Evolutionary conservation across 139 green algal genomes (phyloP), one percentile per base, ranked within the genome.

Genomic region (Volvox reticuliferus): DNA sequence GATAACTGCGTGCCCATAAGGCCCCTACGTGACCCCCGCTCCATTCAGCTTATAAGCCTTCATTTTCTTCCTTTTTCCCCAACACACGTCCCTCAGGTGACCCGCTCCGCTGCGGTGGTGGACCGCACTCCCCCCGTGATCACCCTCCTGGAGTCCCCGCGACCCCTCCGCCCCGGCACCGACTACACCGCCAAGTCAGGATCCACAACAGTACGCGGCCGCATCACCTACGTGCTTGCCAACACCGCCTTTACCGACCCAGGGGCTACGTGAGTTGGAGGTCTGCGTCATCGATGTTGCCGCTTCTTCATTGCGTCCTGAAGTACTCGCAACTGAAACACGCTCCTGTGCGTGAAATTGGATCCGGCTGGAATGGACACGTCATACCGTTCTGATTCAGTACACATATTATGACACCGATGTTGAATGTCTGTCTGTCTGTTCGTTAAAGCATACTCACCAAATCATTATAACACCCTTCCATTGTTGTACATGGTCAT

Each of bases 51-150:
- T n/a, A n/a, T n/a, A n/a, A n/a, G n/a, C n/a, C n/a, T n/a, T n/a
- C n/a, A n/a, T n/a, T n/a, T n/a, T n/a, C n/a, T n/a, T n/a, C n/a
- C n/a, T n/a, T n/a, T 5, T 55, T 55, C 44, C 44, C 9, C 44
- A 55, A 55, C 44, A 55, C 44, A 55, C 44, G 44, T 55, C 44
- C 35, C 83, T 13, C 84, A 89, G 84, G 26, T 37, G 1, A 18
- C 32, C 9, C 67, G 84, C 69, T 89, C 85, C 17, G 0, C 36
- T 20, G 37, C 85, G 0, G 36, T 82, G 16, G 18, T 73, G n/a
- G 85, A 89, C 85, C 30, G 18, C 28, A 75, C 85, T 19, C 85
- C 69, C 19, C 85, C 85, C 37, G 1, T 37, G 37, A 89, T 89
- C 69, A 73, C 69, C 12, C 1, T 89, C 12, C 37, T 73, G 12